Evolutionary conservation across 1,139 yeast genomes (phyloP).

Genomic region (Kurtzmaniella quercitrusa): DNA sequence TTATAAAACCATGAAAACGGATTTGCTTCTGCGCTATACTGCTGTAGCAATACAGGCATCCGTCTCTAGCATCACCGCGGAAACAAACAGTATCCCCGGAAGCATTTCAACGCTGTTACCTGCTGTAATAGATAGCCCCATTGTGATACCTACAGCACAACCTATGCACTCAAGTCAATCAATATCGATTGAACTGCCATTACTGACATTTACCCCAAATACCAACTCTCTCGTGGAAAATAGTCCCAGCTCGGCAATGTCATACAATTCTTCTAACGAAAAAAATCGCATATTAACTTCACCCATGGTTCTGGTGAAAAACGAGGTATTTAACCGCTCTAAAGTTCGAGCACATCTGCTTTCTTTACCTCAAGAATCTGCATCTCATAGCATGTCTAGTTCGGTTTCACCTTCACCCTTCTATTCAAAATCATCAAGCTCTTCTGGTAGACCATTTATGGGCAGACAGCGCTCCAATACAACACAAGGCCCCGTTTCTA

Average conservation of each 20-base stretch:
- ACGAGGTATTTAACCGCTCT: constrained; percentile 1
- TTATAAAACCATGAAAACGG: constrained; percentile 20
- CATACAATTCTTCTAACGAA: constrained; percentile 9
- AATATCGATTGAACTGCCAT: background rate
- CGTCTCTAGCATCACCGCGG: background rate
- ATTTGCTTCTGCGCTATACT: background rate
- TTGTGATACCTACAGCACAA: background rate
- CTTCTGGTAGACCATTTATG: constrained; percentile 2
- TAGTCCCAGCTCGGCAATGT: background rate
- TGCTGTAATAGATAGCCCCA: background rate
- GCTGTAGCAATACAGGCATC: background rate
- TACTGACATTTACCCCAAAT: background rate
- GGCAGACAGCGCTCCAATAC: constrained; percentile 26
- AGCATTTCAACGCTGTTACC: background rate
- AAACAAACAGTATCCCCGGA: background rate
- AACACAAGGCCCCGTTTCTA: constrained; percentile 1
- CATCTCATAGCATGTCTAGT: background rate
- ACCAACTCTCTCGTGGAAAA: background rate
- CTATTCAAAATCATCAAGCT: constrained; percentile 1
- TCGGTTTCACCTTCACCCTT: constrained; percentile 5
- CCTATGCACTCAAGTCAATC: background rate
- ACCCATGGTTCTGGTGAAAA: constrained; percentile 29
- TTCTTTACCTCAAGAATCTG: constrained; percentile 23
- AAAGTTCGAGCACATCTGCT: constrained; percentile 30
- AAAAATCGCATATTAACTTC: constrained; percentile 31